Evolutionary conservation across 305 asterid genomes (phyloP).

Genomic region (Stenogyne calaminthoides): DNA sequence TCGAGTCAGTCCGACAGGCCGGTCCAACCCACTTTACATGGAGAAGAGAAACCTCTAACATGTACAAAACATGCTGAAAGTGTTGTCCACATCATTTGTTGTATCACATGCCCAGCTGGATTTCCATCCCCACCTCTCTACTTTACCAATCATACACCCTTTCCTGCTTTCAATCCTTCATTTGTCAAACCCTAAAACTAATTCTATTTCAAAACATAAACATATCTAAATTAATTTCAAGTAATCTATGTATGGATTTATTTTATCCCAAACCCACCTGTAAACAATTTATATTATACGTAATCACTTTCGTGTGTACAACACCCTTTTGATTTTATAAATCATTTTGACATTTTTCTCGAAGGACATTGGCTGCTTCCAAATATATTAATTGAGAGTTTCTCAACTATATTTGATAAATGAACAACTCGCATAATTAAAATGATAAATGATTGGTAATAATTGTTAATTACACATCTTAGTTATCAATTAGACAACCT

Average conservation of each 20-base stretch:
- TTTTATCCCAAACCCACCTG: neutral
- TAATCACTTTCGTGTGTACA: neutral
- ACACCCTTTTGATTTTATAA: neutral
- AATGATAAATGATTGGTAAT: neutral
- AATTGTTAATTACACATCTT: neutral
- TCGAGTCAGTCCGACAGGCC: too few species aligned
- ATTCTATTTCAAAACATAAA: neutral
- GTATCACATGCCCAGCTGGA: constrained; percentile 27
- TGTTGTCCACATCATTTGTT: constrained; percentile 22
- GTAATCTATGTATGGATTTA: neutral
- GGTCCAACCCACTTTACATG: too few species aligned
- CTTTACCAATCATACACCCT: neutral
- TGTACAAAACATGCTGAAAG: constrained; percentile 24
- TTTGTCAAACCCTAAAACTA: neutral
- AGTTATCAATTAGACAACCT: neutral
- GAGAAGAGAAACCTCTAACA: neutral
- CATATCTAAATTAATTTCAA: too few species aligned
- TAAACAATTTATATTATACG: neutral
- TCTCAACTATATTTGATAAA: neutral
- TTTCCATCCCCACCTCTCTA: constrained; percentile 6
- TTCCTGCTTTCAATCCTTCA: neutral
- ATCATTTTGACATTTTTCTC: neutral
- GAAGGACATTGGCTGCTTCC: neutral
- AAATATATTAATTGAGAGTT: neutral
- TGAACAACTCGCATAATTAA: neutral